A percentile compares a stretch with the other conserved stretches of the same genome.
These are phyloP conservation scores for Thermomucor indicae-seudaticae DNA, from an alignment of 371 early-diverging fungal species.

Conservation along the genomic window DNA sequence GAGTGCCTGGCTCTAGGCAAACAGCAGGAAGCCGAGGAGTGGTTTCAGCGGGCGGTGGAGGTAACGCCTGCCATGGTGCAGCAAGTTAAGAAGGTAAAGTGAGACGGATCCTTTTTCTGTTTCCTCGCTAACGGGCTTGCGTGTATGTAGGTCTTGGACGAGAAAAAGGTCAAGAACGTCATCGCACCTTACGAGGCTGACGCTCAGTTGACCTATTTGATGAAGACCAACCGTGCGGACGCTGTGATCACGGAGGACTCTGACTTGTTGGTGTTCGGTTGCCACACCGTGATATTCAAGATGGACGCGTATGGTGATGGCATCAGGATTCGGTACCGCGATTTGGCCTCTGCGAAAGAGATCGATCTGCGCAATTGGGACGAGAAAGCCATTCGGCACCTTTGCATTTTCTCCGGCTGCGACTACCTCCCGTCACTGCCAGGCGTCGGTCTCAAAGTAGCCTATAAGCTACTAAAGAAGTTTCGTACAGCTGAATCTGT, in stretches of 20 bases:
- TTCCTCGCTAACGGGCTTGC: not conserved
- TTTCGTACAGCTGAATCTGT: conserved; percentile 40
- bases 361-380: conserved; percentile 58
- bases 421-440: not conserved
- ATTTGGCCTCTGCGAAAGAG: conserved; percentile 5
- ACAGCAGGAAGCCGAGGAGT: conserved; percentile 60
- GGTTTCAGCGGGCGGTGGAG: conserved; percentile 69
- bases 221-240: conserved; percentile 63
- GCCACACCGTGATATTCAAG: conserved; percentile 75
- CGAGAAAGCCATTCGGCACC: conserved; percentile 70
- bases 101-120: not conserved
- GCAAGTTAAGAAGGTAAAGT: conserved; percentile 68
- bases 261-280: conserved; percentile 95
- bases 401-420: conserved; percentile 80
- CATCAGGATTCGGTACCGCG: conserved; percentile 44
- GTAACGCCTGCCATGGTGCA: conserved; percentile 80
- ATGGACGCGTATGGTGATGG: conserved; percentile 72
- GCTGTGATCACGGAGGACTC: conserved; percentile 98
- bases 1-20: conserved; percentile 48
- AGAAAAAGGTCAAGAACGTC: conserved; percentile 67
- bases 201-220: conserved; percentile 92
- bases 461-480: not conserved
- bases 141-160: conserved; percentile 53
- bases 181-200: conserved; percentile 99
- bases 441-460: not conserved